Conservation (phyloP, 257 asterid species). For the Nicotiana noctiflora region DNA sequence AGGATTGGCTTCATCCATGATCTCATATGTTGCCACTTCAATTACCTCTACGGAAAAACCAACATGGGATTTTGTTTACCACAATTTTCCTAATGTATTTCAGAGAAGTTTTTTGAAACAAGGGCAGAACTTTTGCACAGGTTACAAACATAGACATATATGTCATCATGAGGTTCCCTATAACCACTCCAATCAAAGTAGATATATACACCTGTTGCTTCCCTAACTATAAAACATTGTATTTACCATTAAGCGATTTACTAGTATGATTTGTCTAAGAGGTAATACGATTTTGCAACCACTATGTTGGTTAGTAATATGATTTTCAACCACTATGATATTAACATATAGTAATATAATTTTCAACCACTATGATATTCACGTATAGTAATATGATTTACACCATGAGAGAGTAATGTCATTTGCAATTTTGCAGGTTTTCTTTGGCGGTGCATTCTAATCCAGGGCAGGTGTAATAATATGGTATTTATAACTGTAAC, state of each 20-base stretch:
- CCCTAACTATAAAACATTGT: neutral
- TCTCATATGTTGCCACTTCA: slow-evolving; percentile 1
- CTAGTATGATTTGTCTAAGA: neutral
- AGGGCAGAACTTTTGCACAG: neutral
- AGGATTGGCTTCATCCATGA: neutral
- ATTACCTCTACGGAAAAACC: neutral
- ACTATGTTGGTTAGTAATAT: neutral
- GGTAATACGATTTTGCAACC: neutral
- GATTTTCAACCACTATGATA: neutral
- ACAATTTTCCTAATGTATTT: neutral
- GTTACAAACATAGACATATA: neutral
- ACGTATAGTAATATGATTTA: neutral
- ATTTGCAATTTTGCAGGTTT: slow-evolving; percentile 1
- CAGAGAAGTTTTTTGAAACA: neutral
- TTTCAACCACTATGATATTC: neutral
- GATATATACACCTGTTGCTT: neutral
- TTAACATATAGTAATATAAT: neutral
- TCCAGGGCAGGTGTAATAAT: neutral
- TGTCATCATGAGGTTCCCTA: slow-evolving; percentile 3
- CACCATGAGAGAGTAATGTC: neutral
- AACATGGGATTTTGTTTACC: neutral
- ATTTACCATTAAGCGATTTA: neutral
- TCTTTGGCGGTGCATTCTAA: neutral
- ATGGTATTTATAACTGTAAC: neutral
- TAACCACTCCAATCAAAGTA: neutral